Evolutionary conservation across 2,329 filamentous ascomycete genomes (phyloP).

Genomic region (Aureobasidium pullulans): DNA sequence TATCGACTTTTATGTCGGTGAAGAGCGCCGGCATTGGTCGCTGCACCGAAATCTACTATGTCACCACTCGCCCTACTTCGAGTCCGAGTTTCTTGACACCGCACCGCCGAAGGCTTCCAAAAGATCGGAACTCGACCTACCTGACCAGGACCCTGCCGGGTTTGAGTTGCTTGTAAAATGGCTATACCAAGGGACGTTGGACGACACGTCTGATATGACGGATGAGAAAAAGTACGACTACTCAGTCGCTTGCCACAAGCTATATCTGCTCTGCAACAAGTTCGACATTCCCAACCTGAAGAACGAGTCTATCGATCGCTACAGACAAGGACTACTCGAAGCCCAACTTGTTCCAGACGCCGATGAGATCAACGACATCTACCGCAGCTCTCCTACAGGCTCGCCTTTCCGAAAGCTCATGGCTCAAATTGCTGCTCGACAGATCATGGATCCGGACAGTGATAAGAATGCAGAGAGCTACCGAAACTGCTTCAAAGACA

Average conservation of each 20-base stretch:
- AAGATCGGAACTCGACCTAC: constrained; percentile 37
- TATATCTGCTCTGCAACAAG: constrained; percentile 46
- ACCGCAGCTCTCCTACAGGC: constrained; percentile 36
- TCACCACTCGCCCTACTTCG: constrained; percentile 44
- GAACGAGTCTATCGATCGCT: constrained; percentile 49
- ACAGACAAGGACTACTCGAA: constrained; percentile 42
- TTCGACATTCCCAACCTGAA: constrained; percentile 45
- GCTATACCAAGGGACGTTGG: constrained; percentile 48
- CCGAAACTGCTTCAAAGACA: constrained; percentile 42
- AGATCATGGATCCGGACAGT: constrained; percentile 49
- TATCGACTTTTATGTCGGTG: constrained; percentile 46
- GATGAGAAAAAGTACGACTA: constrained; percentile 47
- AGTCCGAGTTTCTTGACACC: constrained; percentile 27
- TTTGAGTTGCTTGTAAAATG: constrained; percentile 51
- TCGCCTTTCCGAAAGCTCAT: constrained; percentile 46
- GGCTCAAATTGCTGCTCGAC: constrained; percentile 47
- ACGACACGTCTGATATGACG: constrained; percentile 41
- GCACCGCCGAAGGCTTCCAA: constrained; percentile 31
- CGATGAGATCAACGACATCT: constrained; percentile 48
- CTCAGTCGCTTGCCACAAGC: constrained; percentile 46
- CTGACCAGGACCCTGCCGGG: constrained; percentile 43
- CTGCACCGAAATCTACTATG: constrained; percentile 47
- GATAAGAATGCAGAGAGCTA: constrained; percentile 44
- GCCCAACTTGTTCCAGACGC: constrained; percentile 47
- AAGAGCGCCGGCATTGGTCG: constrained; percentile 41